phyloP scores from a whole-genome alignment of 1,284 basidiomycete genomes.

The Hemileia vastatrix region DNA sequence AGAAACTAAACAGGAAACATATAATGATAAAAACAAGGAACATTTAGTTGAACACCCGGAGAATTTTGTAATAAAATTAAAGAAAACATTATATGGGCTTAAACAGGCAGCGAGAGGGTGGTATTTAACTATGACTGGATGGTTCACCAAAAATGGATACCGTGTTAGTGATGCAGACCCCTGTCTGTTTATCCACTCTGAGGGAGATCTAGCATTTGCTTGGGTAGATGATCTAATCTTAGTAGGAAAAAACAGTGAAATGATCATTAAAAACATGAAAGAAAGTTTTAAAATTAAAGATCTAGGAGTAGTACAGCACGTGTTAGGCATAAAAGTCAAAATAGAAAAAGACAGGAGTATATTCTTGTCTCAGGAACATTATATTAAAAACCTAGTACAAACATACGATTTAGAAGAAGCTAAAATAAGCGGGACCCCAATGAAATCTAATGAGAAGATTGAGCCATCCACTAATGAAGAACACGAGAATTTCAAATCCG shows the following conservation, averaged over 20 bases:
- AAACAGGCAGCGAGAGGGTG: background rate
- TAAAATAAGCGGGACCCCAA: no score
- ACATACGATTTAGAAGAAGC: no score
- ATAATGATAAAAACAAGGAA: no score
- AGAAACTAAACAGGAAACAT: background rate
- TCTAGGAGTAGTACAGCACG: background rate
- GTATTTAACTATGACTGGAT: background rate
- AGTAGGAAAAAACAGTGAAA: background rate
- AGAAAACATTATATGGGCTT: background rate
- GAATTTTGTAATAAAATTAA: no score
- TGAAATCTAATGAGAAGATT: no score
- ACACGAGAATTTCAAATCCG: background rate
- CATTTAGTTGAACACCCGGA: no score
- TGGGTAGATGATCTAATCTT: background rate
- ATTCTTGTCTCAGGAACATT: no score
- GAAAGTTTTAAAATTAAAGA: background rate
- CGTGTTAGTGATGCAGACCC: background rate
- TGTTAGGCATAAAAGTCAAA: no score
- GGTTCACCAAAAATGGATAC: background rate
- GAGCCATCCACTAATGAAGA: conserved; percentile 1
- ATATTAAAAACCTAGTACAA: no score
- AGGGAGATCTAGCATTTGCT: background rate
- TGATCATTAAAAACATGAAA: background rate
- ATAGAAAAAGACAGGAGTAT: no score
- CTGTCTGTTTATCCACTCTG: background rate